Conservation (phyloP, 2,329 filamentous ascomycete genomes). For the Diaporthe capsici region DNA sequence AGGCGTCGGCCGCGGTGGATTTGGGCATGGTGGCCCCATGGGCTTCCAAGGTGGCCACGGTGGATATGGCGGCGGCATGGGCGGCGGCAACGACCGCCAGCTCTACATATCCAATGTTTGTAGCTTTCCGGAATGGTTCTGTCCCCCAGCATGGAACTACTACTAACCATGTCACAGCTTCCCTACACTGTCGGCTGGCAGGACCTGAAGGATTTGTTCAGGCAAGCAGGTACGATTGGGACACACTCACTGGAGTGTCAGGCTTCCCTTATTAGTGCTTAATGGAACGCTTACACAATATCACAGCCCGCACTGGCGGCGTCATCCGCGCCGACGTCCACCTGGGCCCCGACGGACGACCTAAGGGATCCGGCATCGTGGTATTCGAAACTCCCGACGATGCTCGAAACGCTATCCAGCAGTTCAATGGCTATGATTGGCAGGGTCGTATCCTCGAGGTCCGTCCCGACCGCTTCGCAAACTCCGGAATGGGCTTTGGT, state of each 20-base stretch:
- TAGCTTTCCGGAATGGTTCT: not conserved
- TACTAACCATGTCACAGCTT: slow-evolving; percentile 72
- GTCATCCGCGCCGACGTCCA: slow-evolving; percentile 98
- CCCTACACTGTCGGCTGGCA: slow-evolving; percentile 99
- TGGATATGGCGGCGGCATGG: slow-evolving; percentile 69
- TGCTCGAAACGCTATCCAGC: slow-evolving; percentile 93
- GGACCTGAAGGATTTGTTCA: slow-evolving; percentile 98
- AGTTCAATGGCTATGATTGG: slow-evolving; percentile 99
- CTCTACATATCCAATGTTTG: slow-evolving; percentile 97
- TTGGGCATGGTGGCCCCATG: slow-evolving; percentile 55
- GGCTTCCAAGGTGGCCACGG: slow-evolving; percentile 65
- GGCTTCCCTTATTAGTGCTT: not conserved
- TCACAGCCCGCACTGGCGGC: slow-evolving; percentile 73
- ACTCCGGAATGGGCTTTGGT: slow-evolving; percentile 65
- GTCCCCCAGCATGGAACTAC: not conserved
- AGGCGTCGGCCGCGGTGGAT: slow-evolving; percentile 69
- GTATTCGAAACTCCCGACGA: slow-evolving; percentile 95
- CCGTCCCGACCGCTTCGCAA: slow-evolving; percentile 94
- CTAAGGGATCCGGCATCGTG: slow-evolving; percentile 97
- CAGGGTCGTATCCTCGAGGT: slow-evolving; percentile 94
- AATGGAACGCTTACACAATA: slow-evolving; percentile 15
- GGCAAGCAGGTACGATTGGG: slow-evolving; percentile 88
- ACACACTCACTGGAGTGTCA: slow-evolving; percentile 25
- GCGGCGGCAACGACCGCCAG: slow-evolving; percentile 81
- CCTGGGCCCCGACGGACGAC: slow-evolving; percentile 88